These are phyloP conservation scores for Colletotrichum cordylinicola DNA, from an alignment of 2,329 filamentous ascomycete genomes.

Conservation along the genomic window DNA sequence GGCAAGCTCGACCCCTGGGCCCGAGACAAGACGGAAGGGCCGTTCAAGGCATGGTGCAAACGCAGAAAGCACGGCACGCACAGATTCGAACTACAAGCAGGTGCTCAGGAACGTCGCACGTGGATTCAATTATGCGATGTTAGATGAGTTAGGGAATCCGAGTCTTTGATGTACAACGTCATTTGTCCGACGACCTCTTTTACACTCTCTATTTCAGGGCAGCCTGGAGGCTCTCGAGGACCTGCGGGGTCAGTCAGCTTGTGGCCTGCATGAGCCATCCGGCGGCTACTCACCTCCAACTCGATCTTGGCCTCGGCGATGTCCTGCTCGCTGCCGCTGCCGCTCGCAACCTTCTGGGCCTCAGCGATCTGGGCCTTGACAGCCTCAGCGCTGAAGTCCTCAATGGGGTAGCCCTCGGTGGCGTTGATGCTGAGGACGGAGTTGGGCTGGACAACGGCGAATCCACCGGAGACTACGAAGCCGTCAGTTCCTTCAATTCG, in stretches of 20 bases:
- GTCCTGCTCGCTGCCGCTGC: conserved; percentile 93
- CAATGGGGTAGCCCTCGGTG: conserved; percentile 90
- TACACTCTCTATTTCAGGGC: conserved; percentile 76
- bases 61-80: neutral
- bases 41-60: neutral
- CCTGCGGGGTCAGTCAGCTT: conserved; percentile 57
- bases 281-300: conserved; percentile 75
- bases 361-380: conserved; percentile 91
- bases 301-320: conserved; percentile 99
- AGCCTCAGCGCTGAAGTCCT: conserved; percentile 94
- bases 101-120: conserved; percentile 20
- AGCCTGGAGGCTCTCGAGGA: conserved; percentile 83
- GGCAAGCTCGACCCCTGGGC: neutral
- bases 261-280: neutral
- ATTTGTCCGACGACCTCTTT: conserved; percentile 36
- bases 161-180: conserved; percentile 47
- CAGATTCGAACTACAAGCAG: neutral
- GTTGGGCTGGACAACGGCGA: conserved; percentile 95
- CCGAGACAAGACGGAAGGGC: neutral
- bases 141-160: conserved; percentile 25
- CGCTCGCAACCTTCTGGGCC: conserved; percentile 92
- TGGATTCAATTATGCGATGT: conserved; percentile 25
- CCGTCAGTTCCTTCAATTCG: conserved; percentile 13
- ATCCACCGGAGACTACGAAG: conserved; percentile 85
- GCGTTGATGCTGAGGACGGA: conserved; percentile 97